Evolutionary conservation across 768 basidiomycete species (phyloP).

Genomic region (Strobilomyces echinocephalus): DNA sequence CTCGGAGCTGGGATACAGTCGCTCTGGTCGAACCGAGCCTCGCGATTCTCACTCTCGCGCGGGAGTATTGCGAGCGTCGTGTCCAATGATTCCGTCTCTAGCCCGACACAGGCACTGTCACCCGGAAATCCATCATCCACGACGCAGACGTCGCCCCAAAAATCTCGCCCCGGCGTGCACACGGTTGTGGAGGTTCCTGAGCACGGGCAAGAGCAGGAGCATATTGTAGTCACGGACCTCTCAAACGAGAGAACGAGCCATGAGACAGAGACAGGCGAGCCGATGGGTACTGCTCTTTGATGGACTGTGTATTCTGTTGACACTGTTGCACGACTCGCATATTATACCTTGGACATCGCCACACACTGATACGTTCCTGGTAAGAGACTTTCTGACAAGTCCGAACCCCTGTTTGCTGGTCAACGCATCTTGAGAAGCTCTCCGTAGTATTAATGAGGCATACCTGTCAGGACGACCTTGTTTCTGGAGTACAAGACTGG

Average conservation of each 20-base stretch:
- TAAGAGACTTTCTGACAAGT: too few species aligned
- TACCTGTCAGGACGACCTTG: background rate
- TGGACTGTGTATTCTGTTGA: background rate
- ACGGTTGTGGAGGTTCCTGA: conserved; percentile 27
- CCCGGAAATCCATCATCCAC: background rate
- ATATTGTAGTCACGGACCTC: conserved; percentile 1
- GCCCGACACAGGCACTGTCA: conserved; percentile 6
- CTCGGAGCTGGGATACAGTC: conserved; percentile 48
- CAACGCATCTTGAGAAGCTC: background rate
- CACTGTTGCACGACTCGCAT: background rate
- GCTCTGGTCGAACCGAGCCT: conserved; percentile 39
- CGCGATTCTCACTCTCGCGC: conserved; percentile 36
- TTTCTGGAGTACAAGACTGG: background rate
- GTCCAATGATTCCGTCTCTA: conserved; percentile 22
- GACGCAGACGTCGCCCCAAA: conserved; percentile 11
- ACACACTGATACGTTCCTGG: too few species aligned
- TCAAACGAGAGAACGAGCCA: conserved; percentile 6
- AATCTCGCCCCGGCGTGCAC: conserved; percentile 15
- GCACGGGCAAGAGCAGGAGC: conserved; percentile 15
- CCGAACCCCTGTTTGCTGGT: background rate
- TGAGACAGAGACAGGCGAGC: conserved; percentile 15
- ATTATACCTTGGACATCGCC: background rate
- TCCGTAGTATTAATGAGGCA: too few species aligned
- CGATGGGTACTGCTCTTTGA: conserved; percentile 31
- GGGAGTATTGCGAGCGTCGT: conserved; percentile 22